These are phyloP conservation scores for Cercophora samala DNA, from an alignment of 495 filamentous ascomycete species.

Conservation along the genomic window DNA sequence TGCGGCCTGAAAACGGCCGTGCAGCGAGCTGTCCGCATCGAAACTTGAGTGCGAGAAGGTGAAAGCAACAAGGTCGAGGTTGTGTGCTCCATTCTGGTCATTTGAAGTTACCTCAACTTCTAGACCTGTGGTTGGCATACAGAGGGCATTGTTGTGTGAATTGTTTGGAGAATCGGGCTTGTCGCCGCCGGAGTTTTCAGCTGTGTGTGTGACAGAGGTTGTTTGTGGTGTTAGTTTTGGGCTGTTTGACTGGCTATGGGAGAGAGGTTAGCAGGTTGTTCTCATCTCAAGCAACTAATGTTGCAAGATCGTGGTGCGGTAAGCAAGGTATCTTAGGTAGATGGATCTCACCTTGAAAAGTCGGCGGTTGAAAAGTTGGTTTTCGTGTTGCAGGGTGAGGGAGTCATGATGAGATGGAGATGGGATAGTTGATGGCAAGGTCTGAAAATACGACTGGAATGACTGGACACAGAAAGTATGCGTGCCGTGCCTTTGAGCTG, in stretches of 20 bases:
- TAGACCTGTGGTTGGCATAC: background rate
- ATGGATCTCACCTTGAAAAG: too few relatives aligned
- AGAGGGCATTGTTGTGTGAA: background rate
- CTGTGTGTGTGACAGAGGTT: background rate
- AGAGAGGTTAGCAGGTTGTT: background rate
- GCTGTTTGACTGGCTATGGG: background rate
- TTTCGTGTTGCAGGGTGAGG: too few relatives aligned
- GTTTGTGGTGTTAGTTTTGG: background rate
- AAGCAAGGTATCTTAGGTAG: too few relatives aligned
- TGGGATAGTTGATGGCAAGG: too few relatives aligned
- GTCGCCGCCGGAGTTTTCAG: background rate
- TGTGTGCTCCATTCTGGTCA: background rate
- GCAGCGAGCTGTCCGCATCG: background rate
- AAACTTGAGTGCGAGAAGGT: background rate
- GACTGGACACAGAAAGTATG: too few relatives aligned
- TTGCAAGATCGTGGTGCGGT: too few relatives aligned
- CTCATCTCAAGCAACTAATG: too few relatives aligned
- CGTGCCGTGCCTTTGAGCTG: too few relatives aligned
- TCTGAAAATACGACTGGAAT: too few relatives aligned
- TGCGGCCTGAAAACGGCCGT: background rate
- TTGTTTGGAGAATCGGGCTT: background rate
- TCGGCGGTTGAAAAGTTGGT: too few relatives aligned
- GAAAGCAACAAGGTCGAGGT: background rate
- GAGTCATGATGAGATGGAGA: too few relatives aligned
- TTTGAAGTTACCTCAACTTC: background rate